phyloP scores from a whole-genome alignment of 768 basidiomycete species.

The Tylopilus rubrobrunneus region DNA sequence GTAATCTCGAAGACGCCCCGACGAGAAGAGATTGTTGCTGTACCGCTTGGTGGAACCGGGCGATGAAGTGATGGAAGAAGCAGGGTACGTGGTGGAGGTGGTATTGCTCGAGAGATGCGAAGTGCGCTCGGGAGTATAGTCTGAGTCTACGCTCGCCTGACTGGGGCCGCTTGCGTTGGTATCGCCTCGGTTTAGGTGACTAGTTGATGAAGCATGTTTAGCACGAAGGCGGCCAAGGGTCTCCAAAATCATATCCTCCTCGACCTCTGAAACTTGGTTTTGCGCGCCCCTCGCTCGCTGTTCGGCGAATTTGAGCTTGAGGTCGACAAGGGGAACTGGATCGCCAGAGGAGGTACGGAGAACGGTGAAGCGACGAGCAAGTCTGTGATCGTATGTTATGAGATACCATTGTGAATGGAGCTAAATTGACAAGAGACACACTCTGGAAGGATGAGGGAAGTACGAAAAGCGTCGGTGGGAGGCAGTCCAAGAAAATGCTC shows the following conservation, averaged over 20 bases:
- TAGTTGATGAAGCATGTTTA: constrained; percentile 26
- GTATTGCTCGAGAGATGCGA: constrained; percentile 36
- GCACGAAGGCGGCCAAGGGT: constrained; percentile 55
- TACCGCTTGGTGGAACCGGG: constrained; percentile 61
- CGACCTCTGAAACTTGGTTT: constrained; percentile 73
- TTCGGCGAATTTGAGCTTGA: constrained; percentile 66
- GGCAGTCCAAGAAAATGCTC: constrained; percentile 55
- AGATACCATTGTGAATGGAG: not conserved
- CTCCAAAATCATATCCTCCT: constrained; percentile 81
- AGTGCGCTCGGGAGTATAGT: constrained; percentile 31
- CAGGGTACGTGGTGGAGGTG: constrained; percentile 33
- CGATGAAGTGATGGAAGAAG: constrained; percentile 41
- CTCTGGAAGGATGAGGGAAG: constrained; percentile 83
- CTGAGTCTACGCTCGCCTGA: constrained; percentile 26
- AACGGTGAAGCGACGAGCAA: constrained; percentile 78
- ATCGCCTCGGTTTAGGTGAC: constrained; percentile 17
- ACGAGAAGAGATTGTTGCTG: constrained; percentile 85
- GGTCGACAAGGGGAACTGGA: constrained; percentile 59
- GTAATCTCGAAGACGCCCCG: constrained; percentile 74
- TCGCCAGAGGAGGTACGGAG: constrained; percentile 66
- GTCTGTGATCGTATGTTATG: constrained; percentile 41
- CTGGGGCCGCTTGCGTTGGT: constrained; percentile 11
- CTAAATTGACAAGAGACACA: constrained; percentile 38
- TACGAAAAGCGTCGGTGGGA: constrained; percentile 74
- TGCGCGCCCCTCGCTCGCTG: constrained; percentile 68